Evolutionary conservation across 108 stramenopile genomes (phyloP), one percentile per base, ranked within the genome.

Genomic region (Cyclotella baltica): DNA sequence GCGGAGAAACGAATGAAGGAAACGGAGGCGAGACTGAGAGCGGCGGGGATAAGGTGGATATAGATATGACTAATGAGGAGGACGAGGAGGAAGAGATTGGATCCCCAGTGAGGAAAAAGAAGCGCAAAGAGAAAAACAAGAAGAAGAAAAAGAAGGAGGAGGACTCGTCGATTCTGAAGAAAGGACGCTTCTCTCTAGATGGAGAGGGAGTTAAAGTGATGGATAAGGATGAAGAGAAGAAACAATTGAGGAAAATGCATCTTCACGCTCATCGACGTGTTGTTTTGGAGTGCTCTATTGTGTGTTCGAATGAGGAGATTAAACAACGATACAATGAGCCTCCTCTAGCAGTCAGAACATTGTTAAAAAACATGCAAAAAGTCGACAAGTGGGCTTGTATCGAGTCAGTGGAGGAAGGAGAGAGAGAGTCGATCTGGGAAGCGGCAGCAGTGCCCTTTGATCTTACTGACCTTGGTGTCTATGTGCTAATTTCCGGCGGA

Each of bases 381-480:
- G 63, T 64, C 22, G 63, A 64, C 27, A 43, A 64, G 3, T 9
- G 4, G 20, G 63, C 27, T 0, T 22, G n/a, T 4, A 18, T 64
- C n/a, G 63, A 64, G 4, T 40, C 63, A 6, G 63, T 27, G 37
- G 25, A 28, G 20, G 63, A 64, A 28, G 63, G 63, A 6, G 38
- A 2, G 0, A 40, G 1, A 1, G 37, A 37, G 23, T 23, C 13
- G 13, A 25, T 64, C 3, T 64, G 23, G 6, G 63, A 64, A 1
- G 22, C 40, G 15, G 25, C 2, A 11, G 25, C 4, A 27, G 25
- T 64, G 1, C 63, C 38, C 4, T 28, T 40, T 1, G 38, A 64
- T 23, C 43, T 22, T 1, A 64, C 63, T 3, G 63, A 64, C 0
- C 4, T 28, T 1, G 63, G 63, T 1, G 22, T 20, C 8, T 22